These are phyloP conservation scores for Aspergillus ibericus DNA, from an alignment of 2,329 filamentous ascomycete genomes.

Conservation along the genomic window DNA sequence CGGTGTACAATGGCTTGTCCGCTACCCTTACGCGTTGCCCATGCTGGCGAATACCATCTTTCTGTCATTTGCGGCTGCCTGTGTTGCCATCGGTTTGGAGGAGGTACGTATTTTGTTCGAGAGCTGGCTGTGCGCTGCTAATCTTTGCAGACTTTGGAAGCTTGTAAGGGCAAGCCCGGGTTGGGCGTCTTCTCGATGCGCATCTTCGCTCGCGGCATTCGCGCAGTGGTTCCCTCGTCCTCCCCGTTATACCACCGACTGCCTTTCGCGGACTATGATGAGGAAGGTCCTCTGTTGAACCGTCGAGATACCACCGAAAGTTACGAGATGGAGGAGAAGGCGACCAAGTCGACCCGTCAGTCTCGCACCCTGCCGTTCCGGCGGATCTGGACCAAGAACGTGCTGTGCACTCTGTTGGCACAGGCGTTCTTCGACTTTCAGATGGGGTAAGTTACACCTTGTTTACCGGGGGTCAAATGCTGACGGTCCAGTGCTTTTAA, in stretches of 20 bases:
- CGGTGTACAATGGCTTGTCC: slow-evolving; percentile 62
- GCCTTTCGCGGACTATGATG: slow-evolving; percentile 38
- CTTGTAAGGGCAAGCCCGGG: slow-evolving; percentile 50
- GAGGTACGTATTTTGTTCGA: slow-evolving; percentile 43
- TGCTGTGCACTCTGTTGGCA: slow-evolving; percentile 59
- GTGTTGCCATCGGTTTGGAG: slow-evolving; percentile 64
- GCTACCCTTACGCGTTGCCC: slow-evolving; percentile 67
- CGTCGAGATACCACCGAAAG: slow-evolving; percentile 33
- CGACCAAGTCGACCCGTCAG: slow-evolving; percentile 35
- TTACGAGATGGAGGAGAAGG: slow-evolving; percentile 42
- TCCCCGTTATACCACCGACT: slow-evolving; percentile 35
- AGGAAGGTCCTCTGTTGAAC: slow-evolving; percentile 35
- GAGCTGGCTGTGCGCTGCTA: slow-evolving; percentile 1
- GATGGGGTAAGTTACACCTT: slow-evolving; percentile 46
- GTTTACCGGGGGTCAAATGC: background rate
- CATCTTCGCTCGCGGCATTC: slow-evolving; percentile 28
- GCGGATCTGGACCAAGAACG: slow-evolving; percentile 57
- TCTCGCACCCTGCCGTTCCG: slow-evolving; percentile 49
- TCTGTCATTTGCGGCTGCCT: slow-evolving; percentile 54
- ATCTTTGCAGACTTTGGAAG: slow-evolving; percentile 47
- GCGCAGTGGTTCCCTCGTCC: slow-evolving; percentile 28
- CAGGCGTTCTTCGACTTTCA: slow-evolving; percentile 73
- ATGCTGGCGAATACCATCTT: slow-evolving; percentile 65
- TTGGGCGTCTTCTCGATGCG: slow-evolving; percentile 38
- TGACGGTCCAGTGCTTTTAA: slow-evolving; percentile 64